Conservation (phyloP, 306 rosid genomes). For the Rosa lucieae region DNA sequence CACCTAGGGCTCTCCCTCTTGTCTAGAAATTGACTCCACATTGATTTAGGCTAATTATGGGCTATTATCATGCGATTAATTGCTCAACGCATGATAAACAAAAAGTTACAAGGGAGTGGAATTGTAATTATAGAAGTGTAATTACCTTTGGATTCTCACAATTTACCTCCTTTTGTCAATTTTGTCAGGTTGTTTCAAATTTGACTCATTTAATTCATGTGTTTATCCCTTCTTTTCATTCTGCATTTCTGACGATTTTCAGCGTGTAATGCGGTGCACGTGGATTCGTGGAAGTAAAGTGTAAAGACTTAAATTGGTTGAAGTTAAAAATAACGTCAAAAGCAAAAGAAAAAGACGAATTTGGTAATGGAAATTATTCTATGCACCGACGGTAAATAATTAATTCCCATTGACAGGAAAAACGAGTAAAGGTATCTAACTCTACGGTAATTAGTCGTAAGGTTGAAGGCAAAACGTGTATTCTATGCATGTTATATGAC, state of each 20-base stretch:
- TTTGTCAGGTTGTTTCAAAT: background rate
- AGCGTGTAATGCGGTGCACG: background rate
- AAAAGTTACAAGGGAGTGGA: background rate
- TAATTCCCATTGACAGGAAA: background rate
- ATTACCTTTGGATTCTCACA: background rate
- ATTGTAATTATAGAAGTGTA: no score
- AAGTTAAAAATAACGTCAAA: background rate
- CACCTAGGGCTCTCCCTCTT: constrained; percentile 1
- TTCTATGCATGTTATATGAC: background rate
- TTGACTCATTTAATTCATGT: background rate
- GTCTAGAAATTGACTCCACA: background rate
- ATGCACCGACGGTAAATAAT: background rate
- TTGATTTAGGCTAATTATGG: background rate
- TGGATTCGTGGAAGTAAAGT: background rate
- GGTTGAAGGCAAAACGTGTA: background rate
- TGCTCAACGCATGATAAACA: background rate
- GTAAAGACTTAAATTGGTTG: background rate
- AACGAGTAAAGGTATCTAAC: background rate
- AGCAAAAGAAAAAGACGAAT: background rate
- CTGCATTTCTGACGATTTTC: background rate
- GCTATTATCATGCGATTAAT: constrained; percentile 1
- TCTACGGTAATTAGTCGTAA: background rate
- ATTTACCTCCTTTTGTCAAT: background rate
- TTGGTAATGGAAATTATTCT: no score
- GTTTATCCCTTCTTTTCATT: background rate